Conservation (phyloP, 768 basidiomycete genomes). For the Russula sp. region DNA sequence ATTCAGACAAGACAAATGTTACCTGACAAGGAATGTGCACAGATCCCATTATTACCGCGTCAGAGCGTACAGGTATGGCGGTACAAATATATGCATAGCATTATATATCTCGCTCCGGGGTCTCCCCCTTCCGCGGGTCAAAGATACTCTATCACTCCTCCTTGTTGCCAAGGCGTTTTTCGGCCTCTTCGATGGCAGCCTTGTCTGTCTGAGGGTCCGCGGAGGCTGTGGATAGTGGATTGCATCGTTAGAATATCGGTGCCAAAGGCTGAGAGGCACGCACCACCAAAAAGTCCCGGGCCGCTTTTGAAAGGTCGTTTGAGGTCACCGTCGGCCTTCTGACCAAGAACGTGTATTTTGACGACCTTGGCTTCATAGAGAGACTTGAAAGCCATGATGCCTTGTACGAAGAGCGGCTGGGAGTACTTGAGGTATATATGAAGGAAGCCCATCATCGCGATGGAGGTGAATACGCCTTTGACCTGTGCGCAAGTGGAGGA, state of each 20-base stretch:
- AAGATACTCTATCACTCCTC: slow-evolving; percentile 31
- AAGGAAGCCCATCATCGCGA: slow-evolving; percentile 88
- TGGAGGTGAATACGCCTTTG: slow-evolving; percentile 58
- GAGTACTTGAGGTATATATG: slow-evolving; percentile 94
- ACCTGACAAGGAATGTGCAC: not conserved
- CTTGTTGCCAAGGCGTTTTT: slow-evolving; percentile 76
- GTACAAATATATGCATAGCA: slow-evolving; percentile 8
- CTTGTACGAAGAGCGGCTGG: slow-evolving; percentile 93
- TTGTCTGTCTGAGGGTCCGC: slow-evolving; percentile 79
- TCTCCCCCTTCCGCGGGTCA: not conserved
- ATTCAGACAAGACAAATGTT: not conserved
- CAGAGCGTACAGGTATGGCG: not conserved
- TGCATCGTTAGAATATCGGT: slow-evolving; percentile 3
- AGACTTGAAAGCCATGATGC: slow-evolving; percentile 89
- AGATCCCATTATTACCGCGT: not conserved
- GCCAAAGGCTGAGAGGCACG: slow-evolving; percentile 21
- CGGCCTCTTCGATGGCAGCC: slow-evolving; percentile 80
- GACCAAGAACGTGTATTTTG: slow-evolving; percentile 73
- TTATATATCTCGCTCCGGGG: slow-evolving; percentile 12
- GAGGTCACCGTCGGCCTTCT: slow-evolving; percentile 76
- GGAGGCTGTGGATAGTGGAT: slow-evolving; percentile 30
- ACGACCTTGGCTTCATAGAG: slow-evolving; percentile 82
- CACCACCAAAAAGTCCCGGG: slow-evolving; percentile 65
- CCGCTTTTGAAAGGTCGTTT: slow-evolving; percentile 81
- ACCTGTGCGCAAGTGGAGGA: slow-evolving; percentile 37